Conservation (phyloP, 2,329 filamentous ascomycete species). For the Bipolaris bicolor region DNA sequence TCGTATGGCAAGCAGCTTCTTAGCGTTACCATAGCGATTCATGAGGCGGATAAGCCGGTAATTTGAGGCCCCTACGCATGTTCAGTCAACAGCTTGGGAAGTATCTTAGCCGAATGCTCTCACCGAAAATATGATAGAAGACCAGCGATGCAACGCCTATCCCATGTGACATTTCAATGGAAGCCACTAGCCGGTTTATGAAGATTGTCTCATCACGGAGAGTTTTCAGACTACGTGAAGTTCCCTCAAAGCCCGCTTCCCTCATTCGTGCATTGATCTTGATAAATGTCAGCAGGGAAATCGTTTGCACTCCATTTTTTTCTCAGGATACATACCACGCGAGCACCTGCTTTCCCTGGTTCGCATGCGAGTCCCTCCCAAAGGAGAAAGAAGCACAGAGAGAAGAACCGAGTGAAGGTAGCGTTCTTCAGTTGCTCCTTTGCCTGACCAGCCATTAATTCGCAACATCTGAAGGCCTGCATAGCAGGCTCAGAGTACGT, state of each 20-base stretch:
- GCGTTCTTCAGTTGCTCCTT: background rate
- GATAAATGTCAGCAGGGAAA: background rate
- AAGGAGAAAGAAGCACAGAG: constrained; percentile 3
- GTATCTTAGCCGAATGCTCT: background rate
- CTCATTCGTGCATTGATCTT: background rate
- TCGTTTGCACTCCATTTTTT: background rate
- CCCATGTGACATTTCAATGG: background rate
- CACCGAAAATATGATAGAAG: constrained; percentile 1
- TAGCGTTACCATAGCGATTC: background rate
- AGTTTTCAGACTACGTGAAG: constrained; percentile 1
- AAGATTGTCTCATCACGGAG: background rate
- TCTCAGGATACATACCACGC: background rate
- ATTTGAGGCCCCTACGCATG: background rate
- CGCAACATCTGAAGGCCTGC: background rate
- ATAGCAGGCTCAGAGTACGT: background rate
- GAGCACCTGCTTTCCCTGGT: background rate
- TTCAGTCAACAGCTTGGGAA: background rate
- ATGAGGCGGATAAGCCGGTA: constrained; percentile 1
- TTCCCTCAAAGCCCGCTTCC: background rate
- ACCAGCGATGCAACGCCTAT: background rate
- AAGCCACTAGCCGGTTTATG: constrained; percentile 1
- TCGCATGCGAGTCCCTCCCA: constrained; percentile 1
- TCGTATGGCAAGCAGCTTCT: background rate
- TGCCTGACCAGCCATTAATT: background rate
- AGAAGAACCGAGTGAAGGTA: constrained; percentile 1